Percentiles rank a stretch among this genome's conserved stretches.
phyloP scores from a whole-genome alignment of 2,329 filamentous ascomycete genomes.

The Didymellaceae sp. region DNA sequence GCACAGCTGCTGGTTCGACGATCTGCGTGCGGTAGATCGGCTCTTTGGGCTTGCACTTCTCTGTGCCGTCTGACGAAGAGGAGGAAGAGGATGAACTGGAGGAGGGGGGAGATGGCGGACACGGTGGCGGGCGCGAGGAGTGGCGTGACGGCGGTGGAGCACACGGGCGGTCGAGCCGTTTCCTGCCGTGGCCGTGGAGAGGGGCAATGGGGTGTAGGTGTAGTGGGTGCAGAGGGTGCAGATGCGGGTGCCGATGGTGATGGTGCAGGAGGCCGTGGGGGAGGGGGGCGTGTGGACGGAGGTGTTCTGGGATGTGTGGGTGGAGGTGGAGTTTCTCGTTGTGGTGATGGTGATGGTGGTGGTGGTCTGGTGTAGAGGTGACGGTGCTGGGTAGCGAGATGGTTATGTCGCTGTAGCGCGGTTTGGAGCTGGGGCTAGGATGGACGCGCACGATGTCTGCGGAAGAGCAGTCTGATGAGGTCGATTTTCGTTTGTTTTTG shows the following conservation, averaged over 20 bases:
- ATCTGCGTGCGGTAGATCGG: constrained; percentile 42
- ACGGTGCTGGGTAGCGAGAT: constrained; percentile 30
- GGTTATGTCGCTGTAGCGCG: constrained; percentile 31
- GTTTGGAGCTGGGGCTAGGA: constrained; percentile 24
- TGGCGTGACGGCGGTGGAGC: constrained; percentile 25
- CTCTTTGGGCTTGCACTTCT: constrained; percentile 17
- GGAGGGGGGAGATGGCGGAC: constrained; percentile 2
- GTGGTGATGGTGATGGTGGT: constrained; percentile 17
- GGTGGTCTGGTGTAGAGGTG: not conserved
- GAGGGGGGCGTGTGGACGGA: constrained; percentile 29
- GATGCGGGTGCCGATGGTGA: constrained; percentile 26
- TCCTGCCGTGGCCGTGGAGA: constrained; percentile 28
- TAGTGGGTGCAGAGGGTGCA: constrained; percentile 33
- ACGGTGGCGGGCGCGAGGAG: constrained; percentile 4
- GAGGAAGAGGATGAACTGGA: constrained; percentile 14
- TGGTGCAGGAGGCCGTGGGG: constrained; percentile 23
- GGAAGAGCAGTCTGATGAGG: constrained; percentile 14
- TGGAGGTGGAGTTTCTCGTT: constrained; percentile 12
- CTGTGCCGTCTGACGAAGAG: constrained; percentile 14
- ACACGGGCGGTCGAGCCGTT: not conserved
- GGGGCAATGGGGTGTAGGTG: constrained; percentile 34
- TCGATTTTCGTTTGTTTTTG: constrained; percentile 24
- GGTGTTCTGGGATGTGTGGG: constrained; percentile 30
- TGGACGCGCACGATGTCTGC: constrained; percentile 40
- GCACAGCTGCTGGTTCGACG: constrained; percentile 31